Evolutionary conservation across 176 grass and related monocot species (phyloP).

Genomic region (Triticum turgidum): DNA sequence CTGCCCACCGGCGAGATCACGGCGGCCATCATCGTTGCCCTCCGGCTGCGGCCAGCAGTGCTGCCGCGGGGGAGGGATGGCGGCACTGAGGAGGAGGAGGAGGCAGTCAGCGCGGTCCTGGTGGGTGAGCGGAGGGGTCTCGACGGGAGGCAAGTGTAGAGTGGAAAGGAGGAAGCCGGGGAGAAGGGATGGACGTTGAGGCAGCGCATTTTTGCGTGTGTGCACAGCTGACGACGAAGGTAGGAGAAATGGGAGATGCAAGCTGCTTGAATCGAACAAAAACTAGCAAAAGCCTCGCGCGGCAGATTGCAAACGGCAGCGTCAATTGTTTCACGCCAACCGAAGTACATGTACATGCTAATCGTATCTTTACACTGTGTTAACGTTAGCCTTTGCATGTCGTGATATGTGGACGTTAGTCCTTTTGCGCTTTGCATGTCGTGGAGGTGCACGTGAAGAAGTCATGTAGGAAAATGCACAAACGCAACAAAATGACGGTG

Average conservation of each 20-base stretch:
- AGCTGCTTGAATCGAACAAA: neutral
- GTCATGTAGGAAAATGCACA: too few relatives aligned
- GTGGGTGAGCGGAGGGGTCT: neutral
- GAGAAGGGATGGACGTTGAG: constrained; percentile 23
- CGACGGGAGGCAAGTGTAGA: neutral
- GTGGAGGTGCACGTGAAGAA: too few relatives aligned
- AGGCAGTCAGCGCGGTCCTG: neutral
- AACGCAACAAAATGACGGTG: neutral
- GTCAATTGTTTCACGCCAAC: too few relatives aligned
- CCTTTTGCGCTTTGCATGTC: too few relatives aligned
- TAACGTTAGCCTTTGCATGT: neutral
- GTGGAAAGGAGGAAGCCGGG: neutral
- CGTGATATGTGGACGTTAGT: neutral
- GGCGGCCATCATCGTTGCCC: constrained; percentile 17
- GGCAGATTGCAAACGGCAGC: neutral
- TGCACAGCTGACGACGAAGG: neutral
- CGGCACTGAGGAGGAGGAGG: neutral
- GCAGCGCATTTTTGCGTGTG: constrained; percentile 27
- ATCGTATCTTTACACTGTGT: too few relatives aligned
- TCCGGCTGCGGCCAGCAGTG: neutral
- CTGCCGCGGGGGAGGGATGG: neutral
- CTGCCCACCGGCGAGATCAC: constrained; percentile 32
- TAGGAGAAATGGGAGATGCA: neutral
- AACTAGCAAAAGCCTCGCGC: neutral
- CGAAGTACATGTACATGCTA: too few relatives aligned